Evolutionary conservation across 2,329 filamentous ascomycete species (phyloP).

Genomic region (Chrysoporthe puriensis): DNA sequence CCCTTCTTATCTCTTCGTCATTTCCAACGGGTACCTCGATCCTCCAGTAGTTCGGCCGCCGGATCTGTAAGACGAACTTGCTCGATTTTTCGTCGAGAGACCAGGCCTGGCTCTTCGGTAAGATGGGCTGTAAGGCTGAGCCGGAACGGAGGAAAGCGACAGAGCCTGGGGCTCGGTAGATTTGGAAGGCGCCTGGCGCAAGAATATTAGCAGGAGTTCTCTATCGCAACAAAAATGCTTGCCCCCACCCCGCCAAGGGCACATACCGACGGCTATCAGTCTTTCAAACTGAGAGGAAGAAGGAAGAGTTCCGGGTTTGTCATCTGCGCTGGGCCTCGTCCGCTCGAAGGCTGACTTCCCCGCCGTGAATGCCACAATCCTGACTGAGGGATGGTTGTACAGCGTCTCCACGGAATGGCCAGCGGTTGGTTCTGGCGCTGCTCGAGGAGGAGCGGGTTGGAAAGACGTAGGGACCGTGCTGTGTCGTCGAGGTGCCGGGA

Average conservation of each 20-base stretch:
- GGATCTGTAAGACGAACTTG: constrained; percentile 83
- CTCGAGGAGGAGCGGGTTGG: constrained; percentile 43
- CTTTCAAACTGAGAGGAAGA: constrained; percentile 79
- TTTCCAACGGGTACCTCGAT: constrained; percentile 78
- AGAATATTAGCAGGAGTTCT: constrained; percentile 1
- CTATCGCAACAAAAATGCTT: neutral
- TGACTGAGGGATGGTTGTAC: constrained; percentile 73
- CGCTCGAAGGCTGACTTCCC: constrained; percentile 35
- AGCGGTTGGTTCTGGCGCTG: constrained; percentile 32
- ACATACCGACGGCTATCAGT: constrained; percentile 76
- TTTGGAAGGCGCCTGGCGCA: constrained; percentile 60
- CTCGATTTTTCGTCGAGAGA: constrained; percentile 82
- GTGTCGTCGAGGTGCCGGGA: constrained; percentile 34
- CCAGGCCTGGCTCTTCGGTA: constrained; percentile 92
- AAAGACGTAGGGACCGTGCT: constrained; percentile 35
- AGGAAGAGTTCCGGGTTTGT: constrained; percentile 66
- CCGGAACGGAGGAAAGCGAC: constrained; percentile 89
- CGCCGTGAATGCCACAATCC: constrained; percentile 63
- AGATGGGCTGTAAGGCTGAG: constrained; percentile 79
- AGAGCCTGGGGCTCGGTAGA: constrained; percentile 84
- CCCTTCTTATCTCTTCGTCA: constrained; percentile 64
- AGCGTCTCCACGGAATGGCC: constrained; percentile 65
- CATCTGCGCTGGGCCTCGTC: constrained; percentile 39
- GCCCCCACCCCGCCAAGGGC: too few relatives aligned
- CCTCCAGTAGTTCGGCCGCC: constrained; percentile 83